These are phyloP conservation scores for Cystobasidium onofrii DNA, from an alignment of 768 basidiomycete genomes.

Conservation along the genomic window DNA sequence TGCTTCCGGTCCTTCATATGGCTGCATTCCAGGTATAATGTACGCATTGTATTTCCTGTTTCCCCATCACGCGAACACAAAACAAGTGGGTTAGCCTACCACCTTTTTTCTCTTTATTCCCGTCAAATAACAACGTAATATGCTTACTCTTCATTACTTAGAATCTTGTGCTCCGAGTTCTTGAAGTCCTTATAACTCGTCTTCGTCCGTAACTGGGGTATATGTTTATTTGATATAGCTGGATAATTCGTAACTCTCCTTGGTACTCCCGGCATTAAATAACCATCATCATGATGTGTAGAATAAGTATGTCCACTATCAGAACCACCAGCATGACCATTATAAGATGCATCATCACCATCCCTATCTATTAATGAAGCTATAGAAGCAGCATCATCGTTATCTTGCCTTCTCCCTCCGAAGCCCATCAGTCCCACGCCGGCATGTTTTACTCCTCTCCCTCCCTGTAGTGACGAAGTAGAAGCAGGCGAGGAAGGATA, in stretches of 20 bases:
- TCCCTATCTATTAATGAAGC: neutral
- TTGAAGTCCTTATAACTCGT: slow-evolving; percentile 18
- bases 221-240: neutral
- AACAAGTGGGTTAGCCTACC: too few species aligned
- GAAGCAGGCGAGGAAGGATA: neutral
- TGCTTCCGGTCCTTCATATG: slow-evolving; percentile 25
- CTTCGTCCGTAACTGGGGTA: neutral
- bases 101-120: too few species aligned
- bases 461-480: neutral
- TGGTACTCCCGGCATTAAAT: neutral
- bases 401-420: neutral
- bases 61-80: too few species aligned
- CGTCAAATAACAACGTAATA: too few species aligned
- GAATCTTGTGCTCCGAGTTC: slow-evolving; percentile 18
- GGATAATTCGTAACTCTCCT: neutral
- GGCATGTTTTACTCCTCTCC: neutral
- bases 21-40: neutral
- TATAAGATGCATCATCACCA: neutral
- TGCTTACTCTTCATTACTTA: slow-evolving; percentile 17
- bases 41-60: slow-evolving; percentile 30
- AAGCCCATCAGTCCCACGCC: neutral
- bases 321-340: neutral
- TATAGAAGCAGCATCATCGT: slow-evolving; percentile 9
- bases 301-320: neutral
- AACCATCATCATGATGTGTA: slow-evolving; percentile 10